Conservation (phyloP, 2,329 filamentous ascomycete genomes). For the Nigrospora osmanthi region DNA sequence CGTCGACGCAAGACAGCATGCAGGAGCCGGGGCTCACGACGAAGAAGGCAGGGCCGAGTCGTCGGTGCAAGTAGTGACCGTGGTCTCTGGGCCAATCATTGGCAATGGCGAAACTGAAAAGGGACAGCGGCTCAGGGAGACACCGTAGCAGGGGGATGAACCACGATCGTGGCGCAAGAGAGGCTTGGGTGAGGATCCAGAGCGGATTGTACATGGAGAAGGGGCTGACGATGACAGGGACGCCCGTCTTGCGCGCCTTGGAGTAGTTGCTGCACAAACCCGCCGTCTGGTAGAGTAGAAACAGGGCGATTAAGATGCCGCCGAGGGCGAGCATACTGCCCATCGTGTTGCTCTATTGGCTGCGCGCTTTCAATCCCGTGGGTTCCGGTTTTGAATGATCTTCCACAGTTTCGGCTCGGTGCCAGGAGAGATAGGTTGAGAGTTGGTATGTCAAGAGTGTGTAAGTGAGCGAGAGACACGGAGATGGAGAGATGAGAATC, state of each 20-base stretch:
- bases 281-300: background rate
- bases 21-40: background rate
- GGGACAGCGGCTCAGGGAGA: background rate
- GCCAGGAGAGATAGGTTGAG: too few species aligned
- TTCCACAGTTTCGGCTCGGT: too few species aligned
- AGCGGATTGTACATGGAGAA: conserved; percentile 1
- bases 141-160: background rate
- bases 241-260: background rate
- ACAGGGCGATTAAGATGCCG: background rate
- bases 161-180: background rate
- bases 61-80: background rate
- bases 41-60: background rate
- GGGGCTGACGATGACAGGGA: conserved; percentile 1
- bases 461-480: too few species aligned
- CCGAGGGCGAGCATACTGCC: background rate
- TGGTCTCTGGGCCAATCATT: conserved; percentile 1
- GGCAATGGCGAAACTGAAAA: background rate
- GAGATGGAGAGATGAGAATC: too few species aligned
- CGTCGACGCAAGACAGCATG: background rate
- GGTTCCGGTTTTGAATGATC: too few species aligned
- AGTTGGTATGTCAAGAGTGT: too few species aligned
- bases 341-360: background rate
- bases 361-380: too few species aligned
- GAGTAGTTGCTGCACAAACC: background rate
- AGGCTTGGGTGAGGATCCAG: background rate